A percentile compares a stretch with the other conserved stretches of the same genome.
Evolutionary conservation across 2,329 filamentous ascomycete genomes (phyloP).

Genomic region (Aspergillus uvarum): DNA sequence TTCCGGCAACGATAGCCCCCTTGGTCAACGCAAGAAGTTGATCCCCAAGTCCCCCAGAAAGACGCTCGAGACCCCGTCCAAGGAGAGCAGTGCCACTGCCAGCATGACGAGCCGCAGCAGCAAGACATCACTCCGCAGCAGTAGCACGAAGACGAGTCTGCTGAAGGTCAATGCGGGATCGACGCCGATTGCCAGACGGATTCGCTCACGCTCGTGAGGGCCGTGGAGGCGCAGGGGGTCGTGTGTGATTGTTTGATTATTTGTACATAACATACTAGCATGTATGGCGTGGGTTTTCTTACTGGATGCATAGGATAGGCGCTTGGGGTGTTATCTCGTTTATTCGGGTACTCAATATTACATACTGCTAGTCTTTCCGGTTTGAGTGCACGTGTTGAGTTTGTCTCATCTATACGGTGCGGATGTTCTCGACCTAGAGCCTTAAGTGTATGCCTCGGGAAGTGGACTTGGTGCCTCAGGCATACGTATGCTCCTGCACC

Average conservation of each 20-base stretch:
- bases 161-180: conserved; percentile 37
- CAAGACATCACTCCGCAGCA: conserved; percentile 16
- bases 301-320: background rate
- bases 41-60: conserved; percentile 34
- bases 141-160: conserved; percentile 28
- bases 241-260: conserved; percentile 1
- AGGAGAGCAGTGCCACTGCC: conserved; percentile 12
- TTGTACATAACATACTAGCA: background rate
- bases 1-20: conserved; percentile 22
- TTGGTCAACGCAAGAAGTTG: conserved; percentile 35
- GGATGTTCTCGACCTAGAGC: no score
- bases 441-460: no score
- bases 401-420: no score
- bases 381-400: no score
- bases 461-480: no score
- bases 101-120: conserved; percentile 22
- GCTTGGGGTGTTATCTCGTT: background rate
- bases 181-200: conserved; percentile 36
- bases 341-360: background rate
- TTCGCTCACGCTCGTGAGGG: conserved; percentile 30
- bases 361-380: background rate
- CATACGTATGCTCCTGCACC: no score
- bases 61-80: conserved; percentile 22
- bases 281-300: background rate
- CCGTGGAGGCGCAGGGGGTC: background rate